Base-by-base conservation (phyloP, 495 filamentous ascomycete species). In the Entonaema liquescens region DNA sequence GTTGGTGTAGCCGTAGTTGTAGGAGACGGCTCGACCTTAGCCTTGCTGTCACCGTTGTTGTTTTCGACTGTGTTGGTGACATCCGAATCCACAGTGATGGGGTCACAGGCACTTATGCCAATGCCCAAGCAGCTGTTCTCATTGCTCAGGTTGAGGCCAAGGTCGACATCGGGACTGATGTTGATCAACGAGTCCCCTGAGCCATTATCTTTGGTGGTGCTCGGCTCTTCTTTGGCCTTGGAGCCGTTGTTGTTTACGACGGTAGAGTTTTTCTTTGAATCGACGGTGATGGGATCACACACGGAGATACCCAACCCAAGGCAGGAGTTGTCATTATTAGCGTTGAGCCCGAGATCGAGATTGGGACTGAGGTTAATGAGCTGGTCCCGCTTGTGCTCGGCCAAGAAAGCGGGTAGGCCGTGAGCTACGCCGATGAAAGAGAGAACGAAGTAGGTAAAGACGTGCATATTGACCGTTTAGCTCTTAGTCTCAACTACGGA, bases 71-170 rank as follows among this genome's bases (percentile, higher is more conserved):
- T 65, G 0, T 72, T 50, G 23, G 65, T 68, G 49, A 72, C 60
- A 5, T 68, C 65, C 4, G 70, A 72, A 1, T 40, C 70, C 17
- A 74, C 61, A 7, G 65, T 72, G 28, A 79, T 76, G 9, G 77
- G 75, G 25, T 79, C 72, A 57, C 77, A 79, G 12, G 68, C 77
- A 9, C 73, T 75, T 28, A 79, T 75, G 12, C 77, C 77, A 13
- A 76, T 57, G 15, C 77, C 68, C 17, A 79, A 63, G 65, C 68
- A 71, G 28, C 67, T 70, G 29, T 73, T 73, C 1, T 62, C 66
- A 31, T 70, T 65, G 66, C 36, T 66, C 21, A 67, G 2, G 29
- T 11, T n/a, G 54, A 73, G 57, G 17, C 61, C 66, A 1, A 38
- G 55, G 2, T 40, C 28, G 6, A 73, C 11, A 1, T 62, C 36